Evolutionary conservation across 768 basidiomycete genomes (phyloP).

Genomic region (Porphyrellus cyaneotinctus): DNA sequence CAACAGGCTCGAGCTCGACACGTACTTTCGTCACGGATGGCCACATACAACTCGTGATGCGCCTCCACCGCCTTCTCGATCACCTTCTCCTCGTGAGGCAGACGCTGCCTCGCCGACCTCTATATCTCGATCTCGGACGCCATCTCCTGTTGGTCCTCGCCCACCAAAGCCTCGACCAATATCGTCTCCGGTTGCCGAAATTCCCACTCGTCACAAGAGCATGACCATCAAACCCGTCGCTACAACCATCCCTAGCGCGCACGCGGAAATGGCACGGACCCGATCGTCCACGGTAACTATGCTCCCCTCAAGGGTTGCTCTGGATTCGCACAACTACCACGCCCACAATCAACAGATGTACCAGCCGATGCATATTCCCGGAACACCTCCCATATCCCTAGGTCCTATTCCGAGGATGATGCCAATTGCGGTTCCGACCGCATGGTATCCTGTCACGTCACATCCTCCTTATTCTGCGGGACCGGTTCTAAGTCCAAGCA

Average conservation of each 20-base stretch:
- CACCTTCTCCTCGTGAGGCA: conserved; percentile 25
- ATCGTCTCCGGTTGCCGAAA: conserved; percentile 27
- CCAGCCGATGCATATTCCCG: conserved; percentile 28
- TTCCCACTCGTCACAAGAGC: conserved; percentile 30
- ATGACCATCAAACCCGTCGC: conserved; percentile 26
- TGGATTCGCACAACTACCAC: conserved; percentile 31
- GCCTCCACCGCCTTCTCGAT: conserved; percentile 28
- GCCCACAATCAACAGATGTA: conserved; percentile 32
- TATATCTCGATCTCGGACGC: conserved; percentile 39
- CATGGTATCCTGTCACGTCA: conserved; percentile 17
- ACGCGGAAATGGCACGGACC: conserved; percentile 22
- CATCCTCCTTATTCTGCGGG: conserved; percentile 10
- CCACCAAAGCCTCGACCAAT: conserved; percentile 30
- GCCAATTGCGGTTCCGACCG: conserved; percentile 6
- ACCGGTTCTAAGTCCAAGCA: conserved; percentile 10
- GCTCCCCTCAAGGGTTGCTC: conserved; percentile 20
- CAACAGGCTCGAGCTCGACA: conserved; percentile 13
- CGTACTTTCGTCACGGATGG: conserved; percentile 8
- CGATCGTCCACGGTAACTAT: conserved; percentile 31
- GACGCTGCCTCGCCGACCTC: conserved; percentile 17
- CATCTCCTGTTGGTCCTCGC: conserved; percentile 52
- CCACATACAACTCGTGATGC: conserved; percentile 26
- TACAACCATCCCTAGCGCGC: conserved; percentile 10
- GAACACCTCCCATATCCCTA: conserved; percentile 13
- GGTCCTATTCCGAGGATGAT: conserved; percentile 1